These are phyloP conservation scores for Helicostylum pulchrum DNA, from an alignment of 192 early-diverging fungal genomes.

Conservation along the genomic window DNA sequence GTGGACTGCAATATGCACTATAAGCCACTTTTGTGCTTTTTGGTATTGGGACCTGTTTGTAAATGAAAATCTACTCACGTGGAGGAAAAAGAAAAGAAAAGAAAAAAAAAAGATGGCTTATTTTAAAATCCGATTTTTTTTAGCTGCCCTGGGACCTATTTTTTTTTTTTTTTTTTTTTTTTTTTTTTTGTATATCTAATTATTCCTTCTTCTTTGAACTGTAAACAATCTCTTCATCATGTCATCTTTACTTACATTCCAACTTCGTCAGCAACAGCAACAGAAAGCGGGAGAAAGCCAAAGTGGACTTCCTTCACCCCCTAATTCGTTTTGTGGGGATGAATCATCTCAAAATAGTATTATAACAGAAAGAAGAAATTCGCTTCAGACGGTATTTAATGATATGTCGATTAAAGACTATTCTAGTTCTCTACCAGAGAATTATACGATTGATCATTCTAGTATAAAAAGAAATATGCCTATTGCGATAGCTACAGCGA, in stretches of 20 bases:
- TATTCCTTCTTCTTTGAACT: no score
- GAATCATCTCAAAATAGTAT: conserved; percentile 15
- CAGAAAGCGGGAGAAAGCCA: neutral
- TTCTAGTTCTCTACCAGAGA: conserved; percentile 25
- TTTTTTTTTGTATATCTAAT: no score
- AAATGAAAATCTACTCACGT: no score
- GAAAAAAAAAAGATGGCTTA: no score
- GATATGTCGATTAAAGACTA: conserved; percentile 14
- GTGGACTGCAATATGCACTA: no score
- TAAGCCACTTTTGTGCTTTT: no score
- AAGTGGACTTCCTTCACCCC: conserved; percentile 23
- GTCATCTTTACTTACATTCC: conserved; percentile 24
- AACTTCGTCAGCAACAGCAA: conserved; percentile 20
- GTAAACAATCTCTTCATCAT: neutral
- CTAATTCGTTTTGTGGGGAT: conserved; percentile 25
- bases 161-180: no score
- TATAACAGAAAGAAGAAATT: conserved; percentile 5
- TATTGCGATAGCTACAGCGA: neutral
- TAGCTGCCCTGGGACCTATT: no score
- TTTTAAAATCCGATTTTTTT: no score
- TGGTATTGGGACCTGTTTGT: no score
- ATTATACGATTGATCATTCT: conserved; percentile 29
- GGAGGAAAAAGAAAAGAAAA: no score
- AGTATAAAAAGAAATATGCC: conserved; percentile 11
- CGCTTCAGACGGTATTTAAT: conserved; percentile 17